A percentile compares a stretch with the other conserved stretches of the same genome.
phyloP scores from a whole-genome alignment of 257 asterid species.

The Lithospermum erythrorhizon region DNA sequence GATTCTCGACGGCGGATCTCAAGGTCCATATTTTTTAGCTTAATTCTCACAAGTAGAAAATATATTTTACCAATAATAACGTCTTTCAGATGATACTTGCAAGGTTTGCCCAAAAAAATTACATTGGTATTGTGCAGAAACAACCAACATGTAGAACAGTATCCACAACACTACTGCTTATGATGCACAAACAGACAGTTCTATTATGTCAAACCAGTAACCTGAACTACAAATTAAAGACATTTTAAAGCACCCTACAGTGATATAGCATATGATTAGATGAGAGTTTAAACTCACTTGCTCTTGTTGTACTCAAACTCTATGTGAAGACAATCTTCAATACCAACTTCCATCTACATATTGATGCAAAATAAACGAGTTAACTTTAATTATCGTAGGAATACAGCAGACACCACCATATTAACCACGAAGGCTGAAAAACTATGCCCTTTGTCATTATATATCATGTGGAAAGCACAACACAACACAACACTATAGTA shows the following conservation, averaged over 20 bases:
- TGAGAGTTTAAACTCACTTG: slow-evolving; percentile 47
- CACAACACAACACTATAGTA: neutral
- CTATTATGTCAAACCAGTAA: neutral
- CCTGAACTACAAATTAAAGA: neutral
- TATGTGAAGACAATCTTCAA: slow-evolving; percentile 97
- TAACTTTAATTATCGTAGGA: neutral
- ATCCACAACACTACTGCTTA: neutral
- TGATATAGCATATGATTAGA: neutral
- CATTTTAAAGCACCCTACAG: neutral
- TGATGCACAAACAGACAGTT: neutral
- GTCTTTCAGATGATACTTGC: slow-evolving; percentile 95
- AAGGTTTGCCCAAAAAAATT: neutral
- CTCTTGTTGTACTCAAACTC: slow-evolving; percentile 98
- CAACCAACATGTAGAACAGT: slow-evolving; percentile 13
- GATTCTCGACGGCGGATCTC: slow-evolving; percentile 95
- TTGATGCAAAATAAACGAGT: slow-evolving; percentile 8
- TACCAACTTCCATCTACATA: slow-evolving; percentile 97
- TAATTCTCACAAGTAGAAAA: slow-evolving; percentile 91
- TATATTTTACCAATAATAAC: slow-evolving; percentile 89
- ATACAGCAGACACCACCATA: neutral
- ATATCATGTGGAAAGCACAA: slow-evolving; percentile 2
- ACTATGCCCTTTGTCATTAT: neutral
- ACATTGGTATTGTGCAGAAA: slow-evolving; percentile 7
- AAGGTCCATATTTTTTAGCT: slow-evolving; percentile 96
- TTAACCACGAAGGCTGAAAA: neutral